Evolutionary conservation across 169 alveolate genomes (phyloP).

Genomic region (Amoebophrya sp.): DNA sequence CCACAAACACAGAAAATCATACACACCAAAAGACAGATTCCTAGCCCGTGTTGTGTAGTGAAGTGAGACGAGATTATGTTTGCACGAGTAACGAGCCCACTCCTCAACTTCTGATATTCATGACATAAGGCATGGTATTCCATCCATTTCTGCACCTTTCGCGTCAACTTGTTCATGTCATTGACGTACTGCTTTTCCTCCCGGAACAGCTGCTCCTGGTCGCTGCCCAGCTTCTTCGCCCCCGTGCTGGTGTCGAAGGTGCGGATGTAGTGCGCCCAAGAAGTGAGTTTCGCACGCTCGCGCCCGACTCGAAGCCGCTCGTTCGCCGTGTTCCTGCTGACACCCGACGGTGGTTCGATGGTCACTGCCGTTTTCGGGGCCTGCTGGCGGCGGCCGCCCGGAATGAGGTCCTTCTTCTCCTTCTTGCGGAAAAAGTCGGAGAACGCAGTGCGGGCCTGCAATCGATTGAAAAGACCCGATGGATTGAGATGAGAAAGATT

Average conservation of each 20-base stretch:
- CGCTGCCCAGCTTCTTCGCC: background rate
- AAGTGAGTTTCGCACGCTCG: background rate
- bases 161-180: background rate
- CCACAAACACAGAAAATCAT: too few species aligned
- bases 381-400: background rate
- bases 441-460: background rate
- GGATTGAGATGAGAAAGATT: too few species aligned
- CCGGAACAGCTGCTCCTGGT: background rate
- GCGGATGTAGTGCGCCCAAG: background rate
- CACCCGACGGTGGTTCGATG: background rate
- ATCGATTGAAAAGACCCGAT: too few species aligned
- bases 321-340: background rate
- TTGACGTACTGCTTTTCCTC: background rate
- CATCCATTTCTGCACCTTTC: background rate
- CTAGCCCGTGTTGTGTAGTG: too few species aligned
- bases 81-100: too few species aligned
- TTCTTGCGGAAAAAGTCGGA: background rate
- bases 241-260: background rate
- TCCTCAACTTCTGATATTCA: too few species aligned
- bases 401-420: background rate
- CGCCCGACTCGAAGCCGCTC: too few species aligned
- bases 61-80: too few species aligned
- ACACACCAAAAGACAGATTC: too few species aligned
- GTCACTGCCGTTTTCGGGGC: background rate
- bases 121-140: too few species aligned